Conservation (phyloP, 2,329 filamentous ascomycete species). For the Alternaria sp. region DNA sequence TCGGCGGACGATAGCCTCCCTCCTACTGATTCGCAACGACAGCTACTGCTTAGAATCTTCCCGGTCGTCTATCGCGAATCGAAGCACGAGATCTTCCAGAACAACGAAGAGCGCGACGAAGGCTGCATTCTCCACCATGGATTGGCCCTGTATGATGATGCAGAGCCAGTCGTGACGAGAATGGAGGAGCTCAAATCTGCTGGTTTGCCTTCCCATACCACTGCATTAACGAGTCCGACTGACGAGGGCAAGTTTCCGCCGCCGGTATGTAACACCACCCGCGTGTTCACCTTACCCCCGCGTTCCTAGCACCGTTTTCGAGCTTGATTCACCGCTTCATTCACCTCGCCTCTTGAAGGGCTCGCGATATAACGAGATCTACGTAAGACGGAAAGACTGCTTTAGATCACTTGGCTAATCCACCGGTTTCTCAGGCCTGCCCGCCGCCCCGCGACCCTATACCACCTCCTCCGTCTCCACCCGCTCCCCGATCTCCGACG, state of each 20-base stretch:
- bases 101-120: constrained; percentile 55
- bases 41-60: constrained; percentile 60
- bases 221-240: constrained; percentile 47
- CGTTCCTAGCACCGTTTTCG: constrained; percentile 10
- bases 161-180: constrained; percentile 42
- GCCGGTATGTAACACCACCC: constrained; percentile 35
- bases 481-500: constrained; percentile 16
- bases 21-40: constrained; percentile 44
- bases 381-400: constrained; percentile 8
- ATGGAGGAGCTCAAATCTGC: constrained; percentile 49
- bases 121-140: constrained; percentile 61
- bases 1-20: constrained; percentile 36
- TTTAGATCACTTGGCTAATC: constrained; percentile 13
- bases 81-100: constrained; percentile 55
- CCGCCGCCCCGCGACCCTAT: constrained; percentile 15
- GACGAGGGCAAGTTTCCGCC: constrained; percentile 49
- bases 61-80: constrained; percentile 63
- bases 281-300: constrained; percentile 16
- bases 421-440: constrained; percentile 23
- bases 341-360: constrained; percentile 7
- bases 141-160: constrained; percentile 60
- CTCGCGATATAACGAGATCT: constrained; percentile 10
- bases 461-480: constrained; percentile 13
- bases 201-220: constrained; percentile 49
- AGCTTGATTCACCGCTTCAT: constrained; percentile 8